These are phyloP conservation scores for Paramecium pentaurelia DNA, from an alignment of 73 alveolate genomes.

Conservation along the genomic window DNA sequence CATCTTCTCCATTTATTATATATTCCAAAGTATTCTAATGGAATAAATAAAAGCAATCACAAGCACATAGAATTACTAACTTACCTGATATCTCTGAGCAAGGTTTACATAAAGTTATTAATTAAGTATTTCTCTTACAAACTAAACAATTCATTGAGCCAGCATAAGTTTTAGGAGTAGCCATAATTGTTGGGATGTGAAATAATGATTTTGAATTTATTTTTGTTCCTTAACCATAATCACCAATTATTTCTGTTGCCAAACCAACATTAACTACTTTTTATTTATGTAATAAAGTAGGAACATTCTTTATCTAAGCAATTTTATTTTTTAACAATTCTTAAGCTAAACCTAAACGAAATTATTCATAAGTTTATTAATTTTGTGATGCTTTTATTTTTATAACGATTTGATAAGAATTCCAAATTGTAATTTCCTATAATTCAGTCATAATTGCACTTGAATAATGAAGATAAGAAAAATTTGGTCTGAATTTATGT, in stretches of 20 bases:
- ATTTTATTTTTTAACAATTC: neutral
- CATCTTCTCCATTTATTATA: neutral
- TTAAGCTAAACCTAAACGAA: neutral
- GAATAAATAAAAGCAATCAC: constrained; percentile 2
- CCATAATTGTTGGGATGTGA: neutral
- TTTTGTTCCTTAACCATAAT: neutral
- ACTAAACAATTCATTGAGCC: neutral
- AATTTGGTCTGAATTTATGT: neutral
- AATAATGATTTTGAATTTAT: neutral
- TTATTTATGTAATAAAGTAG: neutral
- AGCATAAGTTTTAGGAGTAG: neutral
- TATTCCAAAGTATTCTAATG: neutral
- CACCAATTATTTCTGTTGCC: neutral
- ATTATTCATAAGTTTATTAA: neutral
- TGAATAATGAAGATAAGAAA: neutral
- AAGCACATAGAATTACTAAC: neutral
- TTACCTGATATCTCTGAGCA: constrained; percentile 5
- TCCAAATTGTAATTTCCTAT: neutral
- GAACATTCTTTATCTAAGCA: neutral
- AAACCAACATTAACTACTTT: neutral
- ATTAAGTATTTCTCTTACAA: neutral
- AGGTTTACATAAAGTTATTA: neutral
- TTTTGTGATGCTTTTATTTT: neutral
- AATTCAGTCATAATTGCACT: neutral
- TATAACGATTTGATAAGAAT: neutral